These are phyloP conservation scores for barrel medic (Medicago truncatula) DNA, from an alignment of 306 rosid genomes.

Conservation along the genomic window MtrunA17r5.0-ANR NC_053049.1:11543501-11544000, in stretches of 20 bases:
- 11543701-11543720: too few relatives aligned
- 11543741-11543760: neutral
- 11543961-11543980: too few relatives aligned
- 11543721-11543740: neutral
- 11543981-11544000: neutral
- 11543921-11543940: too few relatives aligned
- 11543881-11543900: too few relatives aligned
- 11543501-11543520: neutral
- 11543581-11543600: neutral
- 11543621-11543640: neutral
- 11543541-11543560: neutral
- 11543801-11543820: neutral
- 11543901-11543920: too few relatives aligned
- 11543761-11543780: neutral
- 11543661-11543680: neutral
- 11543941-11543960: too few relatives aligned
- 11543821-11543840: neutral
- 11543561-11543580: neutral
- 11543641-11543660: neutral
- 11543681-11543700: neutral
- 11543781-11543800: neutral
- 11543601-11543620: neutral
- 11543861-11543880: too few relatives aligned
- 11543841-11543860: neutral
- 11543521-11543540: neutral